A percentile compares a stretch with the other conserved stretches of the same genome.
These are phyloP conservation scores for Exidia glandulosa DNA, from an alignment of 768 basidiomycete species.

Conservation along the genomic window DNA sequence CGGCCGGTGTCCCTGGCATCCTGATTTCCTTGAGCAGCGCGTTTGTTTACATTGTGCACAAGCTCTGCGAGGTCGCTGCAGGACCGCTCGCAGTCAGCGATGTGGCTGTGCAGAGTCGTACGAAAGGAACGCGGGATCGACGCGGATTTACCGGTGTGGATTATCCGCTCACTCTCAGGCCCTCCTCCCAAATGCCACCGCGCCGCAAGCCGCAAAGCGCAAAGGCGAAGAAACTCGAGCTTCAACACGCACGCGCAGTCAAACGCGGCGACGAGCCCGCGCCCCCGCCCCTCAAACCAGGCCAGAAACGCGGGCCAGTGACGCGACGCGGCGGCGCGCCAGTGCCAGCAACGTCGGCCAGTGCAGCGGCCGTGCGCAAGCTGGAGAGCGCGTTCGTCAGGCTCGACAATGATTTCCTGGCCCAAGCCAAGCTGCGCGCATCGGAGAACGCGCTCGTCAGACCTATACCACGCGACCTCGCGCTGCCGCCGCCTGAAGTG, in stretches of 20 bases:
- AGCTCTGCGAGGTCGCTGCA: not conserved
- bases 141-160: too few species aligned
- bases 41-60: not conserved
- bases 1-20: too few species aligned
- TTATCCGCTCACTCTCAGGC: too few species aligned
- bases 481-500: constrained; percentile 24
- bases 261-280: constrained; percentile 61
- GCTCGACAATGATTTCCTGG: constrained; percentile 47
- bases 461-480: constrained; percentile 37
- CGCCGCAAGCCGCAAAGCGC: constrained; percentile 40
- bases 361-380: constrained; percentile 5
- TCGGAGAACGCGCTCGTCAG: constrained; percentile 40
- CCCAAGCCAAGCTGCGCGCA: constrained; percentile 46
- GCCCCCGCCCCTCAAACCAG: constrained; percentile 19
- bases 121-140: too few species aligned
- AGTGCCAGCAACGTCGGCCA: not conserved
- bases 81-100: not conserved
- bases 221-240: constrained; percentile 60
- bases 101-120: too few species aligned
- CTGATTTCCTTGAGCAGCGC: constrained; percentile 43
- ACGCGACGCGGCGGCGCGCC: not conserved
- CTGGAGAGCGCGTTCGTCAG: constrained; percentile 44
- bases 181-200: constrained; percentile 21
- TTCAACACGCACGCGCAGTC: constrained; percentile 69
- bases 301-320: not conserved